phyloP scores from a whole-genome alignment of 495 filamentous ascomycete species.

The Aspergillus kassunensis region DNA sequence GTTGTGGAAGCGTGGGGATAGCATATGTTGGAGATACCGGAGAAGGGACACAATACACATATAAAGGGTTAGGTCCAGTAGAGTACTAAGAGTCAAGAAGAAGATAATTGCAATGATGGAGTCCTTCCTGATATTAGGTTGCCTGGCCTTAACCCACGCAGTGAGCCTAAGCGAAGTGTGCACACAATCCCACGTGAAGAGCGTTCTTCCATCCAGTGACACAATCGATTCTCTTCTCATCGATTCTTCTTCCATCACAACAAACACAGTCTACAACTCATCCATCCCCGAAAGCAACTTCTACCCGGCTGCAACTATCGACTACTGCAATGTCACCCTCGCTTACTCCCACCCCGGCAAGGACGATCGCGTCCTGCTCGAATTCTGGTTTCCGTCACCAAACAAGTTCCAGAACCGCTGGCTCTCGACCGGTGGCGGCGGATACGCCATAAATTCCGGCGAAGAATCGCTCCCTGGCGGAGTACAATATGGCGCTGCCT shows the following conservation, averaged over 20 bases:
- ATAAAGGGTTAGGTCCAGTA: too few relatives aligned
- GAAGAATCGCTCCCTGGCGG: conserved; percentile 30
- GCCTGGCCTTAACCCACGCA: not conserved
- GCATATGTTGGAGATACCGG: too few relatives aligned
- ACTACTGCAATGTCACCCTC: conserved; percentile 46
- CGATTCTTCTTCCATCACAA: conserved; percentile 28
- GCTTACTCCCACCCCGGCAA: conserved; percentile 39
- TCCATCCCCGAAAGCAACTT: conserved; percentile 22
- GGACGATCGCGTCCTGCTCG: conserved; percentile 31
- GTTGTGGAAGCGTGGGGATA: too few relatives aligned
- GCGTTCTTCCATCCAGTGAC: conserved; percentile 23
- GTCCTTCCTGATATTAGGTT: too few relatives aligned
- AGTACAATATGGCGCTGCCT: conserved; percentile 41
- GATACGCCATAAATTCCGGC: conserved; percentile 43
- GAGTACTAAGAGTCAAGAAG: too few relatives aligned
- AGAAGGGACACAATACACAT: too few relatives aligned
- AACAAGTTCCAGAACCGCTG: conserved; percentile 39
- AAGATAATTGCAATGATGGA: too few relatives aligned
- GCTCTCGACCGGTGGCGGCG: conserved; percentile 43
- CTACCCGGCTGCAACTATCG: conserved; percentile 13
- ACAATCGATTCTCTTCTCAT: conserved; percentile 31
- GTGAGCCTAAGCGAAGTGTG: conserved; percentile 27
- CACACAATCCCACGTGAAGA: conserved; percentile 23
- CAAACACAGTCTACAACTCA: conserved; percentile 24
- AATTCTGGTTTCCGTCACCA: conserved; percentile 39